These are phyloP conservation scores for Cornus florida DNA, from an alignment of 148 eudicot species.

Conservation along the genomic window DNA sequence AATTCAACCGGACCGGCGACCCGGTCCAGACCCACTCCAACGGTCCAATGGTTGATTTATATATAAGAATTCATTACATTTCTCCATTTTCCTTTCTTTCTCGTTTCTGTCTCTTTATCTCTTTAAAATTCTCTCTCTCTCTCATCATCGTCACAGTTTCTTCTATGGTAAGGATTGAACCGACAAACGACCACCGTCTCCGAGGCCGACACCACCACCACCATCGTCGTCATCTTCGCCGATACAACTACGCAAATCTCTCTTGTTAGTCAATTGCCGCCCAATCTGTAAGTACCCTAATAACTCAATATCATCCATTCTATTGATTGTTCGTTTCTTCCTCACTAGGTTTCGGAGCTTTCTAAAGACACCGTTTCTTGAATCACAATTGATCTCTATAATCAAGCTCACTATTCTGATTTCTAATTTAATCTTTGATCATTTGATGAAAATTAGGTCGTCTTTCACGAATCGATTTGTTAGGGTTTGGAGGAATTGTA, in stretches of 20 bases:
- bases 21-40: background rate
- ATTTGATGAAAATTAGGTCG: conserved; percentile 18
- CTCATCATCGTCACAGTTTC: conserved; percentile 10
- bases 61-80: background rate
- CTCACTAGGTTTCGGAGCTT: conserved; percentile 10
- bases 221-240: background rate
- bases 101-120: background rate
- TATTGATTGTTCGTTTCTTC: conserved; percentile 5
- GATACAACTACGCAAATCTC: background rate
- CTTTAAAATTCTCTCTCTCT: background rate
- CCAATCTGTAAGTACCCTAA: conserved; percentile 12
- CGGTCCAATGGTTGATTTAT: background rate
- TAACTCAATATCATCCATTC: background rate
- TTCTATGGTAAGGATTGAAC: conserved; percentile 1
- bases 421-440: background rate
- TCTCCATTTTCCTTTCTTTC: conserved; percentile 4
- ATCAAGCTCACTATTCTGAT: background rate
- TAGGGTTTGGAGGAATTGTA: conserved; percentile 40
- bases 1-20: background rate
- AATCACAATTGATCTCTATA: background rate
- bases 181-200: conserved; percentile 8
- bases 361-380: background rate
- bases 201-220: conserved; percentile 12
- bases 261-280: background rate
- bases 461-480: conserved; percentile 9